Conservation (phyloP, 139 green algal species). For the Volvox africanus region DNA sequence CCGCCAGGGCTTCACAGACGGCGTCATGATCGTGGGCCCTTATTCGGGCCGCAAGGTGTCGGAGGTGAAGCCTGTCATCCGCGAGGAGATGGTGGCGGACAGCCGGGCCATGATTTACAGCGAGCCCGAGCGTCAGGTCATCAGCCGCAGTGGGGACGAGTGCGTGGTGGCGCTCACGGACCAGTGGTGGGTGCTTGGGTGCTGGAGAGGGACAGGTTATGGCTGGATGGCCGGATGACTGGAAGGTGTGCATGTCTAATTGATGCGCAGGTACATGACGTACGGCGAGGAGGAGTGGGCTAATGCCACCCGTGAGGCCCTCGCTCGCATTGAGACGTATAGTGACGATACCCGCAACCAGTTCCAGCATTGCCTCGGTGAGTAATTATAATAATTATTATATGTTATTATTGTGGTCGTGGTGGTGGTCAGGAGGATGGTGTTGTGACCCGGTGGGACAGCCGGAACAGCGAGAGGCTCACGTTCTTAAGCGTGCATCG, state of each 20-base stretch:
- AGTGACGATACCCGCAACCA: constrained; percentile 67
- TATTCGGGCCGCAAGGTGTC: constrained; percentile 86
- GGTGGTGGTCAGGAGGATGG: background rate
- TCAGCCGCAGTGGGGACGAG: constrained; percentile 92
- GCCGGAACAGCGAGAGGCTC: too few species aligned
- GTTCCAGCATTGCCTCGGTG: constrained; percentile 89
- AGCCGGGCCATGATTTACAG: constrained; percentile 89
- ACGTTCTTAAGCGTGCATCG: too few species aligned
- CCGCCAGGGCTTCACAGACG: constrained; percentile 95
- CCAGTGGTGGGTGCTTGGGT: constrained; percentile 88
- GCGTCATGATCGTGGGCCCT: constrained; percentile 90
- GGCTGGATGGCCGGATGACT: too few species aligned
- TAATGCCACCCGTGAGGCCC: constrained; percentile 60
- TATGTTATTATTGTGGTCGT: background rate
- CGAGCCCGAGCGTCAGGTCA: constrained; percentile 79
- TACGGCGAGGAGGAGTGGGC: constrained; percentile 94
- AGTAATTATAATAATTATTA: background rate
- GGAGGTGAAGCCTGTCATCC: constrained; percentile 93
- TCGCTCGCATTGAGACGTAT: constrained; percentile 87
- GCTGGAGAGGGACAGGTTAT: constrained; percentile 70
- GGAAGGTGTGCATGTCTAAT: background rate
- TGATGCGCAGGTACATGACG: constrained; percentile 75
- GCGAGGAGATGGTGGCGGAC: constrained; percentile 84
- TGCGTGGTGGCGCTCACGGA: constrained; percentile 99
- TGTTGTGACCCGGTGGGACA: background rate